phyloP scores from a whole-genome alignment of 1,284 basidiomycete species.

The Irpex sp. region DNA sequence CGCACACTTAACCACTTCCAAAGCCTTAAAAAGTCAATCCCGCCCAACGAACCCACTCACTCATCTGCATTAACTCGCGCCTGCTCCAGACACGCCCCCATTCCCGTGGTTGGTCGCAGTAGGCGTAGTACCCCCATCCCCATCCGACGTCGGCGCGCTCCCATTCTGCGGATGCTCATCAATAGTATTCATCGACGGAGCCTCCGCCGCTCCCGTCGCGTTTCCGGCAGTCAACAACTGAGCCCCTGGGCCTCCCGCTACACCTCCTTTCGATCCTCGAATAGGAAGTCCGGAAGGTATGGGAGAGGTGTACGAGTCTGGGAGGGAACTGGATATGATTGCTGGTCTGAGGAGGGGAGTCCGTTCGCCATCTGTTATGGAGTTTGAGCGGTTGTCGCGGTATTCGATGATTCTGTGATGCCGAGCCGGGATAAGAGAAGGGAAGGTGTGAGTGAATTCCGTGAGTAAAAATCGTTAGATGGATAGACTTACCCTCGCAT shows the following conservation, averaged over 20 bases:
- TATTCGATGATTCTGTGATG: constrained; percentile 26
- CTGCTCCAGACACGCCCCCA: background rate
- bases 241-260: too few species aligned
- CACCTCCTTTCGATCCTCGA: background rate
- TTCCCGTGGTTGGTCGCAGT: background rate
- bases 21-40: too few species aligned
- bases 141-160: background rate
- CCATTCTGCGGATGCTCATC: background rate
- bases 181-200: background rate
- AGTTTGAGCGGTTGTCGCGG: constrained; percentile 19
- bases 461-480: background rate
- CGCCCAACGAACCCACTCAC: background rate
- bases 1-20: too few species aligned
- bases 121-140: too few species aligned
- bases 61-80: background rate
- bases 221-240: background rate
- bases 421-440: background rate
- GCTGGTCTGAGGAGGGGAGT: background rate
- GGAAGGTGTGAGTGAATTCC: background rate
- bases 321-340: background rate
- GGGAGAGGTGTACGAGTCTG: background rate
- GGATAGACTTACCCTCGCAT: constrained; percentile 70
- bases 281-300: background rate
- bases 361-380: constrained; percentile 17
- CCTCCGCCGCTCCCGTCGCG: background rate